Percentiles rank a stretch among this genome's conserved stretches.
These are phyloP conservation scores for Pseudogymnoascus sp. DNA, from an alignment of 2,329 filamentous ascomycete species.

Conservation along the genomic window DNA sequence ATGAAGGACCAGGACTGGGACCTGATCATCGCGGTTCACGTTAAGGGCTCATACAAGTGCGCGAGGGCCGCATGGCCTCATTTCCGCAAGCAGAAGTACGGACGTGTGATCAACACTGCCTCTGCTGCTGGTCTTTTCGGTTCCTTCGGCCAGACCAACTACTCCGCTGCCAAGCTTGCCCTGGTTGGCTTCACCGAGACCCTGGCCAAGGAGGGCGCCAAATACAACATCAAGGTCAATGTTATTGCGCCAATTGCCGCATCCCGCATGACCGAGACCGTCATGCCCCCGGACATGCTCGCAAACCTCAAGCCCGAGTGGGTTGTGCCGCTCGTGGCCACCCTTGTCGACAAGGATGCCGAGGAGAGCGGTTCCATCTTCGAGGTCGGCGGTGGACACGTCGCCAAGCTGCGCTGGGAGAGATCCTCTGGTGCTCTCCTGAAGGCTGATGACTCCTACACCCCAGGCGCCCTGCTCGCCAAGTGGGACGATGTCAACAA, in stretches of 20 bases:
- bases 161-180: conserved; percentile 91
- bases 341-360: conserved; percentile 77
- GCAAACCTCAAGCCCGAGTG: conserved; percentile 74
- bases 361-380: conserved; percentile 82
- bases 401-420: conserved; percentile 94
- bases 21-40: conserved; percentile 84
- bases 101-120: conserved; percentile 90
- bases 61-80: conserved; percentile 90
- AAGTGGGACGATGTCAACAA: conserved; percentile 85
- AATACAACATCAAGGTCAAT: conserved; percentile 97
- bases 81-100: conserved; percentile 98
- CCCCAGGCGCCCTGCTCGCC: conserved; percentile 76
- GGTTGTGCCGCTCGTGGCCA: conserved; percentile 88
- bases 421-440: conserved; percentile 81
- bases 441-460: conserved; percentile 82
- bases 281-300: conserved; percentile 91
- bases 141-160: conserved; percentile 92
- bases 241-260: conserved; percentile 93
- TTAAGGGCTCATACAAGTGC: conserved; percentile 92
- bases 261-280: conserved; percentile 88
- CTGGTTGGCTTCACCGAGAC: conserved; percentile 98
- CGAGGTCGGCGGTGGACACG: conserved; percentile 85
- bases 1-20: conserved; percentile 98
- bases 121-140: conserved; percentile 95
- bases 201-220: conserved; percentile 90